phyloP scores from a whole-genome alignment of 106 monocot species.

The Allium sativum region DNA sequence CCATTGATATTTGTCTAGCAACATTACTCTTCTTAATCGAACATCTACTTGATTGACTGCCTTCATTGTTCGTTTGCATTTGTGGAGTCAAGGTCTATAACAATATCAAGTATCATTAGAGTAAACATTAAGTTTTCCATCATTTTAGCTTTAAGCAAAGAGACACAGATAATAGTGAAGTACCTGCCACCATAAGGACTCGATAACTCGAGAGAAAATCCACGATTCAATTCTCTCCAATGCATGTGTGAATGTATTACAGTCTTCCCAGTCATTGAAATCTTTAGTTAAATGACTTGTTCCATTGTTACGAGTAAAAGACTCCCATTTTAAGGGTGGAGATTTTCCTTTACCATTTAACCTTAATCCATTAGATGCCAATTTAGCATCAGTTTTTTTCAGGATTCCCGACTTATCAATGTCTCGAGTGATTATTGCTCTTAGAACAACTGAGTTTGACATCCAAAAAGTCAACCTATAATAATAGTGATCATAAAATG shows the following conservation, averaged over 20 bases:
- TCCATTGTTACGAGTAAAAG: conserved; percentile 31
- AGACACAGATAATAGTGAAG: not conserved
- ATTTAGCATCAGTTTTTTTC: conserved; percentile 8
- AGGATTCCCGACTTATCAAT: conserved; percentile 14
- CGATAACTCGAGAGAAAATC: conserved; percentile 79
- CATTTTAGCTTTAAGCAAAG: not conserved
- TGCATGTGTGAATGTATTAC: conserved; percentile 35
- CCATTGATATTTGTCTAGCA: conserved; percentile 18
- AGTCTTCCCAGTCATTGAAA: conserved; percentile 50
- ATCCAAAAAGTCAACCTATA: conserved; percentile 90
- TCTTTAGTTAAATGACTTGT: conserved; percentile 30
- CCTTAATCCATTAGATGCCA: conserved; percentile 8
- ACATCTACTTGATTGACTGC: conserved; percentile 2
- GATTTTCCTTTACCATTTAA: conserved; percentile 18
- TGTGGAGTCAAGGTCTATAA: conserved; percentile 57
- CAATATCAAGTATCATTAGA: not conserved
- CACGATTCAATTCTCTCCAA: conserved; percentile 73
- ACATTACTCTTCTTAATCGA: conserved; percentile 16
- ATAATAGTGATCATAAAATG: not conserved
- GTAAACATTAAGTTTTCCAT: conserved; percentile 1
- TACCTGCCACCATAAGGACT: conserved; percentile 97
- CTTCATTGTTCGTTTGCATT: conserved; percentile 46
- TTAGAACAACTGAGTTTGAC: conserved; percentile 66
- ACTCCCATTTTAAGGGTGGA: conserved; percentile 56
- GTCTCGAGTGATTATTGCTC: conserved; percentile 40